A percentile compares a stretch with the other conserved stretches of the same genome.
These are phyloP conservation scores for Pythium coloratum DNA, from an alignment of 352 stramenopile genomes.

Conservation along the genomic window DNA sequence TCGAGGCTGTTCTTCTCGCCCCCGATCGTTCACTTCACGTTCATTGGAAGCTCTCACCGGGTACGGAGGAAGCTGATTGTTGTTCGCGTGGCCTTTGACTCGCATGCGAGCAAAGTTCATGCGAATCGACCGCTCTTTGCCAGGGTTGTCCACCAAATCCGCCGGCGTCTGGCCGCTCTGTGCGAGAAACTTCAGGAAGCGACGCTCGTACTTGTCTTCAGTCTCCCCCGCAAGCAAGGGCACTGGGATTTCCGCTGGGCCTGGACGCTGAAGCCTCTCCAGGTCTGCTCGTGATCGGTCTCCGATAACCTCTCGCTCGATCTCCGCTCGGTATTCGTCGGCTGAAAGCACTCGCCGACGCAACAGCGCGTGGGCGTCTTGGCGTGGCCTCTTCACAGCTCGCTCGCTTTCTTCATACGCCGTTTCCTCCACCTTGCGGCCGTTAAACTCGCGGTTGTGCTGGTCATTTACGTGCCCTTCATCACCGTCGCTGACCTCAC, in stretches of 20 bases:
- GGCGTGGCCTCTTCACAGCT: neutral
- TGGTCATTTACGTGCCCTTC: neutral
- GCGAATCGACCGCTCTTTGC: slow-evolving; percentile 9
- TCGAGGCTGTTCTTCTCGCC: too few relatives aligned
- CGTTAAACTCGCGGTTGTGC: neutral
- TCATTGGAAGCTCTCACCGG: neutral
- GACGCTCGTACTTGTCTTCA: slow-evolving; percentile 30
- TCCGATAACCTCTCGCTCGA: neutral
- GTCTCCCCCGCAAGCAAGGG: slow-evolving; percentile 35
- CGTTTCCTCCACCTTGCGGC: neutral
- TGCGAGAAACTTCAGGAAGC: slow-evolving; percentile 17
- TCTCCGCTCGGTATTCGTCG: slow-evolving; percentile 6
- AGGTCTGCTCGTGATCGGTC: neutral
- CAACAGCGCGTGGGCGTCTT: neutral
- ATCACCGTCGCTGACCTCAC: neutral
- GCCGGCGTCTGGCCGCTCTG: neutral
- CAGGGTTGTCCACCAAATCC: neutral
- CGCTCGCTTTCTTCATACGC: neutral
- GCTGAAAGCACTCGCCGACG: slow-evolving; percentile 7
- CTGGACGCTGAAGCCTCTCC: neutral
- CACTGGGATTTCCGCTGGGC: slow-evolving; percentile 23
- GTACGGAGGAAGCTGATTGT: neutral
- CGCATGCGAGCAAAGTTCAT: slow-evolving; percentile 2
- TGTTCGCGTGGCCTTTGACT: neutral
- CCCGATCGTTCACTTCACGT: too few relatives aligned